These are phyloP conservation scores for Talinum fruticosum DNA, from an alignment of 148 eudicot genomes.

Conservation along the genomic window DNA sequence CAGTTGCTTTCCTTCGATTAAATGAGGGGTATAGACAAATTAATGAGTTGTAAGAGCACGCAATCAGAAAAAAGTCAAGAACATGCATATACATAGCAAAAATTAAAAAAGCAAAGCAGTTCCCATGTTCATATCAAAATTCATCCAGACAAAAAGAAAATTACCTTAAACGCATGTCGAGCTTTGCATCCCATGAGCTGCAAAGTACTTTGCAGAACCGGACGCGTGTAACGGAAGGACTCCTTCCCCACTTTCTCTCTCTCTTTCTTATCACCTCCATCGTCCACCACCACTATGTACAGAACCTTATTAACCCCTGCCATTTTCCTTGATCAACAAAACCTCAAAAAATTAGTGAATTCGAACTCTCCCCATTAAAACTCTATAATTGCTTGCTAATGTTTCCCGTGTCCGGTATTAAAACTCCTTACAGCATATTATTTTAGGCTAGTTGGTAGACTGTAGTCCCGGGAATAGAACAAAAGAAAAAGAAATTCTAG, in stretches of 20 bases:
- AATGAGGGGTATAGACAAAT: background rate
- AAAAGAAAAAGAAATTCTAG: no score
- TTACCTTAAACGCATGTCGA: conserved; percentile 94
- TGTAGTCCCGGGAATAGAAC: no score
- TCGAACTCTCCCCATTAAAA: background rate
- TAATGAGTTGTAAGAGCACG: background rate
- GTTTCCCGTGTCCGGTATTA: background rate
- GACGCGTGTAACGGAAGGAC: conserved; percentile 85
- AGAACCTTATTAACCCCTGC: conserved; percentile 63
- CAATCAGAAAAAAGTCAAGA: conserved; percentile 1
- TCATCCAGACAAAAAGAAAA: background rate
- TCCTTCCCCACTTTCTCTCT: conserved; percentile 28
- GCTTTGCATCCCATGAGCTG: conserved; percentile 99
- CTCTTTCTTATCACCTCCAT: conserved; percentile 36
- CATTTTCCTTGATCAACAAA: conserved; percentile 39
- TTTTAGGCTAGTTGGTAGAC: no score
- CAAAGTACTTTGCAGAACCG: conserved; percentile 84
- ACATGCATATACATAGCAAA: background rate
- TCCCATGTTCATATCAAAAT: background rate
- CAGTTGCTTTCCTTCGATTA: conserved; percentile 7
- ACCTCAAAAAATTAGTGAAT: background rate
- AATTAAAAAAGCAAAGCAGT: background rate
- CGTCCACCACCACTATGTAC: conserved; percentile 78
- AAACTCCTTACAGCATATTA: no score
- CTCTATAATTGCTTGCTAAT: background rate